phyloP scores from a whole-genome alignment of 768 basidiomycete genomes.

The Collybiopsis luxurians region DNA sequence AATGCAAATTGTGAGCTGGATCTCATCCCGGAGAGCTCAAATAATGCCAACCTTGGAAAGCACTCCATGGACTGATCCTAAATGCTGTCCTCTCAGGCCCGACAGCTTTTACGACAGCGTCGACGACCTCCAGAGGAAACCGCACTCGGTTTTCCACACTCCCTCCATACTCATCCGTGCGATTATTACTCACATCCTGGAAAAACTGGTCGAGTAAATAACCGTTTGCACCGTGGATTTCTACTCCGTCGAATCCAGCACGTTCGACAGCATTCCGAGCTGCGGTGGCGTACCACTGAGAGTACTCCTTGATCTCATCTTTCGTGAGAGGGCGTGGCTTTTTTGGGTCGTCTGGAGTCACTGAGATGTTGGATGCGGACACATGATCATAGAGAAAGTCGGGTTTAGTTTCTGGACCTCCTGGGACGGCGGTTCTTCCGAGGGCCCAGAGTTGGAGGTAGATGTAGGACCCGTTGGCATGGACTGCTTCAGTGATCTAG shows the following conservation, averaged over 20 bases:
- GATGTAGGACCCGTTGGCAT: slow-evolving; percentile 34
- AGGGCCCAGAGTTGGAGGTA: slow-evolving; percentile 52
- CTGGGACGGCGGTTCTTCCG: slow-evolving; percentile 28
- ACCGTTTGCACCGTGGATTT: slow-evolving; percentile 34
- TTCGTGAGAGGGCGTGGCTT: slow-evolving; percentile 32
- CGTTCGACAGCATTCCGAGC: slow-evolving; percentile 40
- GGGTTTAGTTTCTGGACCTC: slow-evolving; percentile 6
- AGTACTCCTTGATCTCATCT: slow-evolving; percentile 38
- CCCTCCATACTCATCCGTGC: slow-evolving; percentile 55
- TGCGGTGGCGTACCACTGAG: slow-evolving; percentile 39
- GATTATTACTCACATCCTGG: slow-evolving; percentile 37
- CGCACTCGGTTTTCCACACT: slow-evolving; percentile 44
- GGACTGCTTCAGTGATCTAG: slow-evolving; percentile 46
- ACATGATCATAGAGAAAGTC: slow-evolving; percentile 18
- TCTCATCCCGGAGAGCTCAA: not conserved
- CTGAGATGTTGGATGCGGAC: slow-evolving; percentile 19
- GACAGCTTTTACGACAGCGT: slow-evolving; percentile 39
- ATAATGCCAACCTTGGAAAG: slow-evolving; percentile 25
- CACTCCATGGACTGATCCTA: slow-evolving; percentile 45
- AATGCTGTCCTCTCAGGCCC: slow-evolving; percentile 43
- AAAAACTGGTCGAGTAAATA: slow-evolving; percentile 47
- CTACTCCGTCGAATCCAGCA: slow-evolving; percentile 59
- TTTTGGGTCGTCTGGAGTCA: not conserved
- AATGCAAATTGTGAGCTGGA: slow-evolving; percentile 10
- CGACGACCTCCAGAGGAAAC: slow-evolving; percentile 45